Evolutionary conservation across 176 grass and related monocot species (phyloP).

Genomic region (Paspalum notatum): DNA sequence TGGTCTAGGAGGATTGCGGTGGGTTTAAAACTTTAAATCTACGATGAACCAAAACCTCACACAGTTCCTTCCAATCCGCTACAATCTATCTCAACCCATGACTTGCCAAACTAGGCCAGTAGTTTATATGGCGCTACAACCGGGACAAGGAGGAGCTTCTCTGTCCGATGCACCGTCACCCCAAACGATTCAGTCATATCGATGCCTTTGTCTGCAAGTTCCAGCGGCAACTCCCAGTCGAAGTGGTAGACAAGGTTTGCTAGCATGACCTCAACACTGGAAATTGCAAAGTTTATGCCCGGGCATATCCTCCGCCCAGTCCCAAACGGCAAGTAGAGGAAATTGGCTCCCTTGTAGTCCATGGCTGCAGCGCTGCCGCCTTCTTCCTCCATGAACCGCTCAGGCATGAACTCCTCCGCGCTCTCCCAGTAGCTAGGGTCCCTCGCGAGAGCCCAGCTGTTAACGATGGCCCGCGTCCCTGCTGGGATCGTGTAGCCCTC

Average conservation of each 20-base stretch:
- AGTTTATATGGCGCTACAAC: background rate
- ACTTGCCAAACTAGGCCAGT: too few species aligned
- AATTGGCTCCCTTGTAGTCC: constrained; percentile 41
- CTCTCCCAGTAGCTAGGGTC: background rate
- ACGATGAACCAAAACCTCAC: too few species aligned
- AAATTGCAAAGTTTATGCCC: background rate
- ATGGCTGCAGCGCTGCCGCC: too few species aligned
- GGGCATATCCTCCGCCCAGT: constrained; percentile 36
- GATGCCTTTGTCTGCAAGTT: background rate
- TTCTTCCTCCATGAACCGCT: background rate
- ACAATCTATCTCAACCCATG: too few species aligned
- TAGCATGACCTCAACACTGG: constrained; percentile 36
- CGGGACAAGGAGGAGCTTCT: constrained; percentile 16
- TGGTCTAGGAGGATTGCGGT: too few species aligned
- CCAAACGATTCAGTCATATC: constrained; percentile 47
- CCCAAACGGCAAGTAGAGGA: constrained; percentile 43
- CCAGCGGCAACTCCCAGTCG: constrained; percentile 45
- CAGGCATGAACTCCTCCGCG: background rate
- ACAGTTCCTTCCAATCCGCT: too few species aligned
- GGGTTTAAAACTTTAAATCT: too few species aligned
- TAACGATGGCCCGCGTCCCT: background rate
- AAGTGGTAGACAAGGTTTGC: constrained; percentile 46
- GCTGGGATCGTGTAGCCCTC: background rate
- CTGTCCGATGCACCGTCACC: background rate
- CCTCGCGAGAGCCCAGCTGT: background rate